phyloP scores from a whole-genome alignment of 2,329 filamentous ascomycete species.

The Aspergillus candidus region DNA sequence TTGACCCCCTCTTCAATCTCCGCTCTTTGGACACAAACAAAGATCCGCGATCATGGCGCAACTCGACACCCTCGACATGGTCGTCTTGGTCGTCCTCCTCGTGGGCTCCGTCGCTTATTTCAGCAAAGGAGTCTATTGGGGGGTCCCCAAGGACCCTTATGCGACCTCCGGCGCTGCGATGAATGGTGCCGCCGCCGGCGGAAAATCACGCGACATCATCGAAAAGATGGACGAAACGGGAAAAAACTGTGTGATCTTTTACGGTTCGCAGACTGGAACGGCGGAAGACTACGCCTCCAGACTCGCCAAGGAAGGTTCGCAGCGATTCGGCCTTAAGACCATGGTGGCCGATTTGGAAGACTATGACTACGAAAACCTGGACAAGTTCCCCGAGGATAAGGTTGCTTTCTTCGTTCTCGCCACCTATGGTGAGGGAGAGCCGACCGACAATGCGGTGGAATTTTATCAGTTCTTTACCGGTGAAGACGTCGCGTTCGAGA shows the following conservation, averaged over 20 bases:
- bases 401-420: conserved; percentile 91
- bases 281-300: conserved; percentile 97
- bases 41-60: conserved; percentile 63
- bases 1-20: conserved; percentile 2
- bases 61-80: conserved; percentile 89
- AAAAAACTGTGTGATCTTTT: conserved; percentile 98
- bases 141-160: conserved; percentile 80
- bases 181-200: conserved; percentile 64
- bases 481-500: conserved; percentile 75
- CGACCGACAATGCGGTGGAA: conserved; percentile 96
- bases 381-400: conserved; percentile 82
- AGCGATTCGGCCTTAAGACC: conserved; percentile 90
- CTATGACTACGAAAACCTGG: conserved; percentile 92
- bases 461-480: conserved; percentile 93
- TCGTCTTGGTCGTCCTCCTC: conserved; percentile 81
- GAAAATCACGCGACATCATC: conserved; percentile 83
- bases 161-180: conserved; percentile 59
- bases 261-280: conserved; percentile 95
- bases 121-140: conserved; percentile 89
- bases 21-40: background rate
- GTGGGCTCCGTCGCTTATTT: conserved; percentile 90
- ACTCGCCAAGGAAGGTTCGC: conserved; percentile 94
- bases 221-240: conserved; percentile 93
- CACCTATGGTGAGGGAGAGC: conserved; percentile 96
- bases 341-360: conserved; percentile 98